phyloP scores from a whole-genome alignment of 257 asterid genomes.

The Anisodus acutangulus region DNA sequence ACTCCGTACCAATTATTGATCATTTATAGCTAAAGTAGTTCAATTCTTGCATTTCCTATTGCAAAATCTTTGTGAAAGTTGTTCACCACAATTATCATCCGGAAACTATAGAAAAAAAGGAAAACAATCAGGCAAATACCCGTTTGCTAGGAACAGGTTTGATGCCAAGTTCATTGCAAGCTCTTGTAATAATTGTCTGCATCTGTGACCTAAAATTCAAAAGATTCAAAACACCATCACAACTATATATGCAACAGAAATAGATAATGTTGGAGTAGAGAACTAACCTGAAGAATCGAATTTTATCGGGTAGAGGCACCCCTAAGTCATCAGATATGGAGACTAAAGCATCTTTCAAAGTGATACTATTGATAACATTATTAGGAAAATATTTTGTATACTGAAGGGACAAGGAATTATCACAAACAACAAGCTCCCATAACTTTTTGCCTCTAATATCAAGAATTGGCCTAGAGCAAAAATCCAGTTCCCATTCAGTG shows the following conservation, averaged over 20 bases:
- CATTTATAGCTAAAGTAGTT: neutral
- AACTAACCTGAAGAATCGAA: constrained; percentile 80
- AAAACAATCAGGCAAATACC: constrained; percentile 48
- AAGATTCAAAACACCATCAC: constrained; percentile 29
- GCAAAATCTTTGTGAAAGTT: neutral
- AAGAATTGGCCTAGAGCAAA: constrained; percentile 94
- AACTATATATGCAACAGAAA: constrained; percentile 17
- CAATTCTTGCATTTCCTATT: neutral
- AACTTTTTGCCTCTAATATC: constrained; percentile 93
- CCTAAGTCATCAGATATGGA: constrained; percentile 81
- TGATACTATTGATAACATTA: constrained; percentile 86
- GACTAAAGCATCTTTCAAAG: constrained; percentile 79
- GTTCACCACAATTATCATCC: neutral
- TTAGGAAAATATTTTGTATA: constrained; percentile 91
- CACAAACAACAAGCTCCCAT: constrained; percentile 98
- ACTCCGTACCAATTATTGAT: neutral
- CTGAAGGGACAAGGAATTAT: constrained; percentile 82
- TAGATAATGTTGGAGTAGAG: neutral
- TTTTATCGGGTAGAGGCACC: constrained; percentile 77
- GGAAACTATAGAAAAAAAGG: neutral
- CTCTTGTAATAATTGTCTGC: constrained; percentile 94
- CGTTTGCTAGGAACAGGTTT: constrained; percentile 88
- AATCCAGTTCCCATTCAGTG: constrained; percentile 94
- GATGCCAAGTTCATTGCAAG: constrained; percentile 85
- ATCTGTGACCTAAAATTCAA: constrained; percentile 79